These are phyloP conservation scores for Curvularia spicifera DNA, from an alignment of 2,329 filamentous ascomycete species.

Conservation along the genomic window DNA sequence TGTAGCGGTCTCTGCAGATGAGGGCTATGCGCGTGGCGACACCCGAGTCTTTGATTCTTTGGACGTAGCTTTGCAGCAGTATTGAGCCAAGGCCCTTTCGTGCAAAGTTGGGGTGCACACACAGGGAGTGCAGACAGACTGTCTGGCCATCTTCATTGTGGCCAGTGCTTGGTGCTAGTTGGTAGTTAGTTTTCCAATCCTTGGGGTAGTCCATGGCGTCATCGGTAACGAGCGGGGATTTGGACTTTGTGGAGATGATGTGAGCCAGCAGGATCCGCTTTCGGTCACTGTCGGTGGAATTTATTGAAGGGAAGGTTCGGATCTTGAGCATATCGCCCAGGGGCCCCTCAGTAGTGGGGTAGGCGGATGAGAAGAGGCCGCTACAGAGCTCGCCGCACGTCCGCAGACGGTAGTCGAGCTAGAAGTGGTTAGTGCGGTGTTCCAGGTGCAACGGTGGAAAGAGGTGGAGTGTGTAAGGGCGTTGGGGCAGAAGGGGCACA, in stretches of 20 bases:
- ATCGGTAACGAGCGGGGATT: constrained; percentile 70
- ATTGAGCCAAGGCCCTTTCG: constrained; percentile 74
- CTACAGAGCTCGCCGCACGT: constrained; percentile 77
- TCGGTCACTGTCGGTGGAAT: constrained; percentile 64
- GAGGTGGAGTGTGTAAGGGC: neutral
- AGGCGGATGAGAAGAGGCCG: constrained; percentile 77
- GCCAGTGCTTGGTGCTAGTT: constrained; percentile 56
- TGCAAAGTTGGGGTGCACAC: constrained; percentile 77
- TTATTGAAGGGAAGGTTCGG: constrained; percentile 62
- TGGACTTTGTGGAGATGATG: constrained; percentile 75
- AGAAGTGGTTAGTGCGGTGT: constrained; percentile 19
- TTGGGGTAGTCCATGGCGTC: constrained; percentile 75
- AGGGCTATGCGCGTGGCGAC: constrained; percentile 76
- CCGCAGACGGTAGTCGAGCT: constrained; percentile 79
- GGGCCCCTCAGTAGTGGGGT: constrained; percentile 55
- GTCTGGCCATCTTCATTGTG: constrained; percentile 77
- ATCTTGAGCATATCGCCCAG: constrained; percentile 61
- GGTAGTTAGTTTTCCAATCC: constrained; percentile 64
- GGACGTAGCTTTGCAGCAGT: constrained; percentile 76
- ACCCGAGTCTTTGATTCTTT: constrained; percentile 73
- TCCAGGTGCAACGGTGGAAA: neutral
- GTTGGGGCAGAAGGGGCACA: constrained; percentile 8
- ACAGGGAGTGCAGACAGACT: constrained; percentile 81
- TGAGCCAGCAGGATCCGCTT: constrained; percentile 76
- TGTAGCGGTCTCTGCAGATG: constrained; percentile 75